A percentile compares a stretch with the other conserved stretches of the same genome.
phyloP scores from a whole-genome alignment of 1,139 yeast species.

The Magnusiomyces suaveolens region DNA sequence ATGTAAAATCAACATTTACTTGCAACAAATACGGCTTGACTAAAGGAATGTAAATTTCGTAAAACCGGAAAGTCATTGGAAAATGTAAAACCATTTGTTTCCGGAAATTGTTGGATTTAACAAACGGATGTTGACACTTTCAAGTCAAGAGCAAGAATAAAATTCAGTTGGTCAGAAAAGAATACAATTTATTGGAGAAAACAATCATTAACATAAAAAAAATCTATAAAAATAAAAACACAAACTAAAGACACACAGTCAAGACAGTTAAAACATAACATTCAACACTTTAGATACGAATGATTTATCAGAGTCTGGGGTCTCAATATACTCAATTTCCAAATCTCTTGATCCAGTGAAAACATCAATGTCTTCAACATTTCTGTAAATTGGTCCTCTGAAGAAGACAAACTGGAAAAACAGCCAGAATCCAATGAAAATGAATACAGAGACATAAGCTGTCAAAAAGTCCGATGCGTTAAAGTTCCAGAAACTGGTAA shows the following conservation, averaged over 20 bases:
- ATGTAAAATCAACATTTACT: no score
- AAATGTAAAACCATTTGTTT: neutral
- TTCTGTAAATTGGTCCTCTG: slow-evolving; percentile 7
- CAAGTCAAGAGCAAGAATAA: neutral
- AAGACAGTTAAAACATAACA: neutral
- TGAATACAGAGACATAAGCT: slow-evolving; percentile 55
- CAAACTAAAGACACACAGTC: no score
- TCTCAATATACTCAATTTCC: slow-evolving; percentile 26
- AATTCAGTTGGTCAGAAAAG: neutral
- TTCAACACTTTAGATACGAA: neutral
- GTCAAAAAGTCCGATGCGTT: slow-evolving; percentile 51
- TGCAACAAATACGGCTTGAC: no score
- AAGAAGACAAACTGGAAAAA: slow-evolving; percentile 40
- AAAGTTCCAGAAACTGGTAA: slow-evolving; percentile 54
- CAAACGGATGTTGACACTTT: neutral
- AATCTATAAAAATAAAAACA: no score
- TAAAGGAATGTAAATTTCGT: no score
- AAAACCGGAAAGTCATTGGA: no score
- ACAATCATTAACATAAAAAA: no score
- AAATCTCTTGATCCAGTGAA: slow-evolving; percentile 69
- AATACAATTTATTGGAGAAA: neutral
- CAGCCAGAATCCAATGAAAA: slow-evolving; percentile 45
- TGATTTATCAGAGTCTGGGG: neutral
- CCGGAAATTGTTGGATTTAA: no score
- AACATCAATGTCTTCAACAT: slow-evolving; percentile 57